phyloP scores from a whole-genome alignment of 2,329 filamentous ascomycete genomes.

The Ceratocystis destructans region DNA sequence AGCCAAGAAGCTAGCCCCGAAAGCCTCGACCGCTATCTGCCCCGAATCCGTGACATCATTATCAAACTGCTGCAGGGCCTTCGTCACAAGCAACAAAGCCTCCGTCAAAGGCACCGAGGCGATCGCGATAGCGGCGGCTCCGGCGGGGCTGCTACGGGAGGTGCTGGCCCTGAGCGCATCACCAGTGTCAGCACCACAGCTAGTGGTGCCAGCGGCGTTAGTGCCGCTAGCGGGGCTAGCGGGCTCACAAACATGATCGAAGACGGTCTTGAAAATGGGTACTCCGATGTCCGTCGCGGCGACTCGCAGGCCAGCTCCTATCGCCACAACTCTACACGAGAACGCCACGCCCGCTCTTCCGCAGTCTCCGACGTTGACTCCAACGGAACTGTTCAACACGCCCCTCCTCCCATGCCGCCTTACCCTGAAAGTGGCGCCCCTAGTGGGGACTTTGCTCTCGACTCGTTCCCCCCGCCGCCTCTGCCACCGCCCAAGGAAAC shows the following conservation, averaged over 20 bases:
- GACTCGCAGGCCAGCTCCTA: slow-evolving; percentile 34
- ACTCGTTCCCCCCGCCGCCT: slow-evolving; percentile 58
- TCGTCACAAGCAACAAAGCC: slow-evolving; percentile 89
- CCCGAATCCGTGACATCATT: slow-evolving; percentile 93
- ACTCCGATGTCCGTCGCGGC: slow-evolving; percentile 24
- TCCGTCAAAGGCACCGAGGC: slow-evolving; percentile 50
- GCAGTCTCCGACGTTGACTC: slow-evolving; percentile 34
- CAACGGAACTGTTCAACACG: slow-evolving; percentile 65
- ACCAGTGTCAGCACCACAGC: slow-evolving; percentile 44
- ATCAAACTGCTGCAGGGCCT: slow-evolving; percentile 92
- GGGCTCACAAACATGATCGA: slow-evolving; percentile 46
- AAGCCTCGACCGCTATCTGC: slow-evolving; percentile 85
- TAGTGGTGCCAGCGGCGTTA: slow-evolving; percentile 45
- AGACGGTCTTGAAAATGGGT: slow-evolving; percentile 44
- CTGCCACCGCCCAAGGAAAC: slow-evolving; percentile 44
- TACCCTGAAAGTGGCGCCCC: slow-evolving; percentile 48
- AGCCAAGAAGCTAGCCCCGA: slow-evolving; percentile 92
- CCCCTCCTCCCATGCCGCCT: slow-evolving; percentile 58
- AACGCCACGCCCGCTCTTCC: slow-evolving; percentile 32
- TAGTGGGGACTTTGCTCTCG: slow-evolving; percentile 40
- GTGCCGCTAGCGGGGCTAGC: slow-evolving; percentile 42
- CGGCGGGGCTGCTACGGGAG: slow-evolving; percentile 22
- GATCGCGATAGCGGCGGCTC: slow-evolving; percentile 35
- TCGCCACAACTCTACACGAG: slow-evolving; percentile 35
- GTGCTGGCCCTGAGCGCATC: slow-evolving; percentile 32